phyloP scores from a whole-genome alignment of 129 eudicot genomes.

The Flaveria brownii region DNA sequence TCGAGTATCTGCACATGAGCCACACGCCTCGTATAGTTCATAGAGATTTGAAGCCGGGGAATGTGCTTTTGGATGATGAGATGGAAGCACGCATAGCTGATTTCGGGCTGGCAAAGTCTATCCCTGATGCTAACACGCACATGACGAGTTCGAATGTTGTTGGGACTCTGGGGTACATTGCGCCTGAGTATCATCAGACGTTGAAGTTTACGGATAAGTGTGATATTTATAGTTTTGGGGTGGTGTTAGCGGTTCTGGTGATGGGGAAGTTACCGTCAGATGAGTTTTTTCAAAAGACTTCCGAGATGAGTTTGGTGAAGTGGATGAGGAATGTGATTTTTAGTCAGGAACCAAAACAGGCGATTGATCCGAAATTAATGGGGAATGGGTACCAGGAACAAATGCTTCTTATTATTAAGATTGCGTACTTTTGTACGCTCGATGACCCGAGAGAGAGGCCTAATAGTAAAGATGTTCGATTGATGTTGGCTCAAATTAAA shows the following conservation, averaged over 20 bases:
- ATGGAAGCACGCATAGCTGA: conserved; percentile 94
- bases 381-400: conserved; percentile 84
- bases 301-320: conserved; percentile 68
- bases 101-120: conserved; percentile 84
- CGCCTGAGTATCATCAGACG: conserved; percentile 88
- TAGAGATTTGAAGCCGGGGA: conserved; percentile 85
- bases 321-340: conserved; percentile 91
- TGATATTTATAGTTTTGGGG: conserved; percentile 84
- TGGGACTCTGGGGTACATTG: conserved; percentile 88
- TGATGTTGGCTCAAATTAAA: conserved; percentile 76
- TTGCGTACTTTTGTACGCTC: conserved; percentile 77
- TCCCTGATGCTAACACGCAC: conserved; percentile 75
- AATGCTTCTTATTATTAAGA: conserved; percentile 79
- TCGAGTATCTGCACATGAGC: conserved; percentile 73
- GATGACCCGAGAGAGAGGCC: conserved; percentile 89
- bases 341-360: conserved; percentile 65
- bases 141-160: conserved; percentile 64
- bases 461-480: conserved; percentile 61
- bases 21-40: conserved; percentile 75
- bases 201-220: conserved; percentile 80
- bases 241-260: conserved; percentile 64
- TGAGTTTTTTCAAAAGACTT: conserved; percentile 57
- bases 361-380: conserved; percentile 56
- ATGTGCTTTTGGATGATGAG: conserved; percentile 76
- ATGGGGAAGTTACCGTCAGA: conserved; percentile 81